Base-by-base conservation (phyloP, 345 rosid genomes). In the Dipteronia dyeriana region DNA sequence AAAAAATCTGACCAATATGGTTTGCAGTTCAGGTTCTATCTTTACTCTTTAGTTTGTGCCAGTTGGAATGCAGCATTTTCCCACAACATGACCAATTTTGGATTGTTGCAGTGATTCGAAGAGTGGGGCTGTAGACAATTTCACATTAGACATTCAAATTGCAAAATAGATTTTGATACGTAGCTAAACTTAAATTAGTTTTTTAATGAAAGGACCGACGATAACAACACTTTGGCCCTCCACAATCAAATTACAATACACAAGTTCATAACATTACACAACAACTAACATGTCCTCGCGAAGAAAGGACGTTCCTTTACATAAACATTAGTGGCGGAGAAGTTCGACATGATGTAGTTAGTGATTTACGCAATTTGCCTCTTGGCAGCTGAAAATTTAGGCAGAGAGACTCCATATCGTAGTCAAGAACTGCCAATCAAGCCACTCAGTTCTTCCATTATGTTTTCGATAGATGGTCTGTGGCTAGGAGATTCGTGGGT, bases 401-500 rank as follows among this genome's bases (percentile, higher is more conserved):
- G 84, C 82, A 31, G 45, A 41, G 76, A 43, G 74, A 76, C 47
- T 19, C 56, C 16, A 25, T 29, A 1, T 17, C 63, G 71, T 19
- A 66, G 43, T 84, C 80, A 82, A 63, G 81, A 74, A 74, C 74
- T 81, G 45, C 78, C 57, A 8, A 78, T 72, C n/a, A 78, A 82
- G 73, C 76, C 78, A 59, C 80, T 76, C 51, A 96, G 81, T 81
- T 92, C 98, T 64, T 85, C 88, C 77, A 92, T 75, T 81, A 96
- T 91, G 63, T 76, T 79, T 79, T 88, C 94, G 82, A 94, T 88
- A 17, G 84, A 79, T 9, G 97, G 99, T 84, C 99, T 92, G 73
- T 79, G 87, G 78, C 43, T 71, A 3, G 99, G 88, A 77, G 89
- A 86, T 73, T 96, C 98, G 54, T 84, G 89, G 69, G 90, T 89